Evolutionary conservation across 805 yeast genomes (phyloP), one percentile per base, ranked within the genome.

Genomic region (Candida verbasci): DNA sequence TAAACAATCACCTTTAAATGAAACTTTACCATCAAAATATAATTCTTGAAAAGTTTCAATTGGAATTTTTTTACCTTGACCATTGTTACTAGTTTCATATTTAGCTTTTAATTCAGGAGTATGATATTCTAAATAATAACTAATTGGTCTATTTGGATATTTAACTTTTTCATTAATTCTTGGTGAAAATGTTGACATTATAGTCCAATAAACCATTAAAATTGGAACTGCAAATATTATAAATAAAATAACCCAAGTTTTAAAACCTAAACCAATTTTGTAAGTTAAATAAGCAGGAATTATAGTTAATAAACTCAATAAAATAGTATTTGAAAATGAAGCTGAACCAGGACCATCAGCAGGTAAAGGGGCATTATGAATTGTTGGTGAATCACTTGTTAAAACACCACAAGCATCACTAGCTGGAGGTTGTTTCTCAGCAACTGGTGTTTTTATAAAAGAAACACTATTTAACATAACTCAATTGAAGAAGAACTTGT

Each of bases 41-140:
- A 85, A 73, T 64, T 87, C 93, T 55, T 83, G 89, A 80, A 88
- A 87, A 11, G 94, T 85, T 64, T 86, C 95, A 78, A 84, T 82
- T 50, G 96, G 95, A 52, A 87, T 84, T 67, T 88, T 87, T 54
- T 71, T 68, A 42, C 72, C 72, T 49, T 68, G 56, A 43, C 95
- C 95, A 34, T 65, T 63, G 53, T 67, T 68, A 44, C 66, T 56
- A 29, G 58, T 53, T 46, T 57, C 55, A 67, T 86, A 86, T 63
- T 82, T 80, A 30, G 68, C 66, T 49, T 77, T 77, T 43, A 83
- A 69, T 47, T 70, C 84, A 2, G 74, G 78, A 46, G 83, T 83
- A 61, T 86, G 91, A 74, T 82, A 87, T 49, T 82, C 86, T 49
- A 87, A 68, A 62, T 88, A 87, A 61, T 78, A 72, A 53, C 83